Conservation (phyloP, 2,329 filamentous ascomycete species). For the Nakataea oryzae region DNA sequence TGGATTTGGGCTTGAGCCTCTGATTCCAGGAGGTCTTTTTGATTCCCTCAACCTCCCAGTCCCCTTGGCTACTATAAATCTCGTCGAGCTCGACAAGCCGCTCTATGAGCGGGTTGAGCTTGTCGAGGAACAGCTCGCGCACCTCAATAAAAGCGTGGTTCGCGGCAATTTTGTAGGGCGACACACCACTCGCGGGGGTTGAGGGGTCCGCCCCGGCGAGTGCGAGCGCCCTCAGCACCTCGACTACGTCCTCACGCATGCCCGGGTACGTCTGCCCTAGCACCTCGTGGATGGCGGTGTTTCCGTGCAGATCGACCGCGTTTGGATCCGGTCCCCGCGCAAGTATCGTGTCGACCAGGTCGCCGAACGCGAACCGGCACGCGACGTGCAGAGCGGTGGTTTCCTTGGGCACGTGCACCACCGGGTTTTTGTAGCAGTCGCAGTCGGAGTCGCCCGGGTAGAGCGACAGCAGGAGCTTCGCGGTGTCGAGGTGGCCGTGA, state of each 20-base stretch:
- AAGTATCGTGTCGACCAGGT: not conserved
- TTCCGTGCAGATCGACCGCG: not conserved
- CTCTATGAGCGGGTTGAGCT: not conserved
- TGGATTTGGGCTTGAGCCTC: not conserved
- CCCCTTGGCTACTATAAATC: not conserved
- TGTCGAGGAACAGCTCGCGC: not conserved
- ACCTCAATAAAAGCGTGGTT: not conserved
- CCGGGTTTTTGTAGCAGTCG: not conserved
- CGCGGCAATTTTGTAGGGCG: not conserved
- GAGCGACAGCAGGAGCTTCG: not conserved
- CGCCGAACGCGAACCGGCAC: not conserved
- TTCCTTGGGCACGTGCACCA: not conserved
- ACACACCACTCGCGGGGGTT: not conserved
- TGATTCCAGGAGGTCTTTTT: too few relatives aligned
- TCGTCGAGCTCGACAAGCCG: not conserved
- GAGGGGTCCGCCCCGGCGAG: not conserved
- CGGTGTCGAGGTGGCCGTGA: not conserved
- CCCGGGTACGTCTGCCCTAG: not conserved
- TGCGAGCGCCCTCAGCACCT: not conserved
- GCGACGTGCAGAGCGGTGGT: constrained; percentile 2
- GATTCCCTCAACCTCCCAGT: too few relatives aligned
- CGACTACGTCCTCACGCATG: not conserved
- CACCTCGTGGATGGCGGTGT: not conserved
- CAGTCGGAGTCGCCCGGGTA: not conserved
- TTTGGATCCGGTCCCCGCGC: not conserved